Evolutionary conservation across 129 eudicot genomes (phyloP), one percentile per base, ranked within the genome.

Genomic region (Dittrichia graveolens): DNA sequence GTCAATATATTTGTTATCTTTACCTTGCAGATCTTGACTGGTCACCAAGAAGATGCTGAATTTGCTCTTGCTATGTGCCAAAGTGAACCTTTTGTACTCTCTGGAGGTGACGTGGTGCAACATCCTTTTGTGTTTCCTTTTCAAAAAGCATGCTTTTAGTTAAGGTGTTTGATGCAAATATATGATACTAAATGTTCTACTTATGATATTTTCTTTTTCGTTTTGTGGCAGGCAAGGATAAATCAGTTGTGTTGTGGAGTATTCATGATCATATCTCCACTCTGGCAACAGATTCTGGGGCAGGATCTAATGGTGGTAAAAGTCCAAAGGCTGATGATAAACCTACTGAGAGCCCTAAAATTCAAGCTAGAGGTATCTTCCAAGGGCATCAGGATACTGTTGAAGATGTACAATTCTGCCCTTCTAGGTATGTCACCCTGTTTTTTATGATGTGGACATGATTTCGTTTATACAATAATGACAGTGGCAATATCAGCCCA

Each of bases 401-500:
- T 58, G 97, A 94, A 71, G 98, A 94, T 79, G 97, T 94, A 66
- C 93, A 94, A 71, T 90, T 94, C 57, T 90, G 96, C 77, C 98
- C 97, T n/a, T 88, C 95, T 13, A 94, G 97, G 98, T 94, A 85
- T 15, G 5, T 72, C 42, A 31, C 45, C 10, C 52, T 11, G 34
- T 48, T 10, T 16, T 61, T 63, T 55, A 67, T 52, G 39, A 49
- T 19, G 47, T 75, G 69, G 47, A 64, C 58, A 3, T 4, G 59
- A 53, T 65, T 64, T 54, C 2, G 1, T 13, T 2, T 69, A 58
- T 76, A 15, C 9, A 35, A 2, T 24, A 24, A 24, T 5, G 13
- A n/a, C n/a, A 47, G 3, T 15, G 13, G 48, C 35, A n/a, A 7
- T 61, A 7, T 40, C 16, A 3, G n/a, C 44, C 45, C 16, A 3